Conservation (phyloP, 768 basidiomycete genomes). For the Tylopilus sp. region DNA sequence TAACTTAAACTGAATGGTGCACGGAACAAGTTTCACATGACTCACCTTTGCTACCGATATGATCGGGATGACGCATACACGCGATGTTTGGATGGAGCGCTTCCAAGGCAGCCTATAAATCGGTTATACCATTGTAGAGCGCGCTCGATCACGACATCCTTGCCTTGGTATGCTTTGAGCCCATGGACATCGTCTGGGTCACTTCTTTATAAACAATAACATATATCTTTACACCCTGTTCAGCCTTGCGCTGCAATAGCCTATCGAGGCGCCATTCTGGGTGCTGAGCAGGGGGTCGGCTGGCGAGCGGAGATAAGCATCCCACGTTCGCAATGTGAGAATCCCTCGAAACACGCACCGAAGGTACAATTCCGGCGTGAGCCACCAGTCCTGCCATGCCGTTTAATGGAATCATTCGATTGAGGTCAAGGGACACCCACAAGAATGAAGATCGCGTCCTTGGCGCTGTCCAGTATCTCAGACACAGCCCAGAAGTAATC, state of each 20-base stretch:
- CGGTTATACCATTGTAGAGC: background rate
- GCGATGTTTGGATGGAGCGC: conserved; percentile 83
- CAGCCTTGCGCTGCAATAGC: conserved; percentile 81
- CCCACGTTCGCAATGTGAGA: background rate
- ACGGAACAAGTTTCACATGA: background rate
- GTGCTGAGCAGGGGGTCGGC: conserved; percentile 78
- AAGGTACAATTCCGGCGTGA: conserved; percentile 92
- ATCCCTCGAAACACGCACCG: conserved; percentile 34
- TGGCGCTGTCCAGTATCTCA: conserved; percentile 80
- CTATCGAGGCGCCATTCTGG: conserved; percentile 89
- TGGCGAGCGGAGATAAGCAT: conserved; percentile 11
- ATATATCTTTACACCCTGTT: conserved; percentile 89
- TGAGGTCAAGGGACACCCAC: conserved; percentile 37
- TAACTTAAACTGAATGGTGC: background rate
- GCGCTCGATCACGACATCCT: background rate
- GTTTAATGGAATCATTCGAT: conserved; percentile 2
- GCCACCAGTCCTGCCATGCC: conserved; percentile 75
- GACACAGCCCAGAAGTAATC: conserved; percentile 97
- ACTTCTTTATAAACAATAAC: conserved; percentile 97
- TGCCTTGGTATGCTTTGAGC: conserved; percentile 80
- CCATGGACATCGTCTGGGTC: conserved; percentile 88
- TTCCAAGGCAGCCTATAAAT: conserved; percentile 64
- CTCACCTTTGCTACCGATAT: conserved; percentile 73
- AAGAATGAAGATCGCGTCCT: conserved; percentile 84
- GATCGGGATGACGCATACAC: conserved; percentile 88